Evolutionary conservation across 441 rosid genomes (phyloP), one percentile per base, ranked within the genome.

Genomic region (Corymbia citriodora): DNA sequence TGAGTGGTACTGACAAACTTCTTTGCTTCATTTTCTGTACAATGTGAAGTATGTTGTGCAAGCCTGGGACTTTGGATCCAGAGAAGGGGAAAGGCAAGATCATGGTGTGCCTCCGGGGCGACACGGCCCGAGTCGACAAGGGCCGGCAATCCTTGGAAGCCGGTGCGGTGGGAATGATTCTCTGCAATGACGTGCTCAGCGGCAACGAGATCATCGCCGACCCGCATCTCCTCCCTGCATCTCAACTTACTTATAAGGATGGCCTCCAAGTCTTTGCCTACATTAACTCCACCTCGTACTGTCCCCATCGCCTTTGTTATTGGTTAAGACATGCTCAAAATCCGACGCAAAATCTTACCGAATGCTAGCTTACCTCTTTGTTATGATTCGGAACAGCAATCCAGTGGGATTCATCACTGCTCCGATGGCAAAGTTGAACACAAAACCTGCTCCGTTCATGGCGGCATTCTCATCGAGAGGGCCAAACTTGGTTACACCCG

Each of bases 111-210:
- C 89, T 94, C 8, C 91, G 95, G 61, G 96, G 96, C 1, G 92
- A n/a, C 0, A 90, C 45, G 6, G 94, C 88, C 0, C 92, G 97
- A 90, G 90, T 94, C 4, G 94, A 92, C 8, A 95, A 94, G 91
- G 95, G 97, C 6, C 45, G 50, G 29, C 89, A 91, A 48, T 96
- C 94, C 27, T 89, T 91, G 48, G 9, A n/a, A 72, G 97, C 95
- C 0, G 96, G 98, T 23, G 98, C 95, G 0, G 96, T 54, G 13
- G 98, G 96, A 88, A 94, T 96, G 96, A 94, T 96, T 86, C 94
- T 96, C 54, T 90, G 89, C 91, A 90, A 90, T 7, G 54, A 68
- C 16, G 3, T 52, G 70, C 63, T 9, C 25, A 59, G 23, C 27
- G 91, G 89, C 85, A 87, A 87, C 1, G 68, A 90, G 31, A 52